These are phyloP conservation scores for Cucurbita pepo DNA, from an alignment of 306 rosid species.

Conservation along the genomic window DNA sequence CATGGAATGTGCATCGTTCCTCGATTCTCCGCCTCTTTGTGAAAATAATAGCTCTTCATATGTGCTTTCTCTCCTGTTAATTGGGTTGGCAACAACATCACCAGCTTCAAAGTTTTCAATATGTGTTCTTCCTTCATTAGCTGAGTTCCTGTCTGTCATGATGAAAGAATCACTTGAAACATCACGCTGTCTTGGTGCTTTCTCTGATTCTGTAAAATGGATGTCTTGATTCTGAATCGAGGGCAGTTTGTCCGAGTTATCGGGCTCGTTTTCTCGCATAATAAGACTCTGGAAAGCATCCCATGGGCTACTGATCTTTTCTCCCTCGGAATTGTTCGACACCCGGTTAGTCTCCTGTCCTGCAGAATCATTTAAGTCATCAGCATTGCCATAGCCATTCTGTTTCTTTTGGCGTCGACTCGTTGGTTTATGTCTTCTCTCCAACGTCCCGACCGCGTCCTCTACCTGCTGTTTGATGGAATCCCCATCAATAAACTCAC, in stretches of 20 bases:
- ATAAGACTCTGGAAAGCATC: conserved; percentile 88
- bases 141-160: conserved; percentile 27
- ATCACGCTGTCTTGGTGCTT: conserved; percentile 23
- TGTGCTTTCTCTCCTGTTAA: conserved; percentile 23
- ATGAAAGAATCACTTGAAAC: conserved; percentile 57
- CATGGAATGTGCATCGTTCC: conserved; percentile 18
- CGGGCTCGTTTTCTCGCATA: conserved; percentile 49
- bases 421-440: conserved; percentile 55
- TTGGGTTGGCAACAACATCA: conserved; percentile 15
- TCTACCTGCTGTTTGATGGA: conserved; percentile 77
- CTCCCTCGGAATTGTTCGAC: conserved; percentile 19
- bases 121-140: conserved; percentile 12
- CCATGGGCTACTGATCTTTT: conserved; percentile 50
- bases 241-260: conserved; percentile 17
- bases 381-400: conserved; percentile 18
- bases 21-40: conserved; percentile 31
- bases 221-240: conserved; percentile 30
- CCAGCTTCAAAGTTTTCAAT: conserved; percentile 38
- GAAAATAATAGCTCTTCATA: conserved; percentile 43
- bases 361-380: conserved; percentile 21
- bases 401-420: conserved; percentile 38
- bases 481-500: conserved; percentile 48
- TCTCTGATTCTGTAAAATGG: conserved; percentile 23
- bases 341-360: conserved; percentile 13
- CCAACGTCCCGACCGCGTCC: conserved; percentile 69